phyloP scores from a whole-genome alignment of 768 basidiomycete genomes.

The Kwoniella heveanensis region DNA sequence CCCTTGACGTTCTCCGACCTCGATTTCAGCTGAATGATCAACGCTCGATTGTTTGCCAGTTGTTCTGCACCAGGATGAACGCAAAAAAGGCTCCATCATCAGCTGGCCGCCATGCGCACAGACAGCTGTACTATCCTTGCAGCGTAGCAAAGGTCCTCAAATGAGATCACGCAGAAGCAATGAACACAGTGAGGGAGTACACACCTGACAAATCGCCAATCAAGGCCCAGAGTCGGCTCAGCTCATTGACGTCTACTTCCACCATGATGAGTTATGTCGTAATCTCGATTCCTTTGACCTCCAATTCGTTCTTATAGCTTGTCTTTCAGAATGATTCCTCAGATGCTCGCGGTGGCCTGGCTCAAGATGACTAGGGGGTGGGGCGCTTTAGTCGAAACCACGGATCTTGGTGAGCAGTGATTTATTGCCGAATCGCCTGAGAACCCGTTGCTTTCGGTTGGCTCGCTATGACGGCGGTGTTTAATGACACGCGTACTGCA shows the following conservation, averaged over 20 bases:
- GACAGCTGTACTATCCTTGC: not conserved
- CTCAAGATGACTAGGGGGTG: too few species aligned
- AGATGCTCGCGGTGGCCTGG: too few species aligned
- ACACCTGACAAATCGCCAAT: conserved; percentile 45
- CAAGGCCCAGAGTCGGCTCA: conserved; percentile 34
- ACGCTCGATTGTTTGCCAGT: conserved; percentile 75
- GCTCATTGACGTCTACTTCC: conserved; percentile 39
- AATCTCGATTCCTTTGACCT: too few species aligned
- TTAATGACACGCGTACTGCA: not conserved
- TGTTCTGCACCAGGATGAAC: conserved; percentile 39
- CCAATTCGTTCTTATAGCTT: too few species aligned
- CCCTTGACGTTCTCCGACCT: conserved; percentile 74
- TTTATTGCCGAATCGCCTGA: too few species aligned
- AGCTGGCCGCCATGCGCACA: not conserved
- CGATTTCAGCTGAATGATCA: conserved; percentile 68
- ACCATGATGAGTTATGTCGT: too few species aligned
- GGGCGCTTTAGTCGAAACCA: too few species aligned
- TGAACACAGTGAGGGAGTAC: too few species aligned
- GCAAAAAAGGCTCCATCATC: not conserved
- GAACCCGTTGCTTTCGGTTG: not conserved
- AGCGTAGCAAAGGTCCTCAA: too few species aligned
- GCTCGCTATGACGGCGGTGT: not conserved
- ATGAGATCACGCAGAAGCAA: too few species aligned
- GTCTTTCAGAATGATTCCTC: too few species aligned
- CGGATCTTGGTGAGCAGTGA: too few species aligned